Evolutionary conservation across 805 yeast genomes (phyloP), one percentile per base, ranked within the genome.

Genomic region (Wickerhamiella shivajii): DNA sequence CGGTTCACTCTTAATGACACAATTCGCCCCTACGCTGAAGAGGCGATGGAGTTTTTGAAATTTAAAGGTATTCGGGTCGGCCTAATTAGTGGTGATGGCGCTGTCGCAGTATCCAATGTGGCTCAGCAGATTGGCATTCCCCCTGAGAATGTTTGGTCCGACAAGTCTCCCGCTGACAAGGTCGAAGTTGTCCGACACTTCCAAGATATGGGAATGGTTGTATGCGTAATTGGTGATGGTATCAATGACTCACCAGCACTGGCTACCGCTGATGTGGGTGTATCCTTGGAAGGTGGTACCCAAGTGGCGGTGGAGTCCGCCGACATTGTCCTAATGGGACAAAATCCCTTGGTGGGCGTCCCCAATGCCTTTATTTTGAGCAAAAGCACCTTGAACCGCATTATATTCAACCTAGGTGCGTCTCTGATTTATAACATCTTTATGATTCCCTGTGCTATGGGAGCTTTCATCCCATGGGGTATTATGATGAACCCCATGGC

Each of bases 251-350:
- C 97, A 0, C 96, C 98, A 0, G 97, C 97, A 0, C 64, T 90
- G 36, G 93, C 81, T 1, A 67, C 77, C 36, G 78, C 95, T 1
- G 81, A 84, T 44, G 57, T 90, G 13, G 98, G 98, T 16, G 72
- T 92, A 46, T 90, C 97, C 8, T 71, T 92, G 38, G 76, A 92
- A 7, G 70, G 92, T 0, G 95, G 97, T 4, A 80, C 97, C 0
- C 97, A 90, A 48, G 80, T 90, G 44, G 97, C 98, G 1, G 77
- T 90, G 44, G 95, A 85, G 44, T 80, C 94, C n/a, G 95, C 98
- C 0, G 94, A 84, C 53, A 69, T 90, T 24, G 94, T 90, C 13
- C 60, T 90, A 11, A 47, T 55, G 15, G 48, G 53, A n/a, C 43
- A 42, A 15, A 51, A 51, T 22, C 54, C 57, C 5, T 43, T 60